Evolutionary conservation across 345 rosid species (phyloP), one percentile per base, ranked within the genome.

Genomic region (Bretschneidera sinensis): DNA sequence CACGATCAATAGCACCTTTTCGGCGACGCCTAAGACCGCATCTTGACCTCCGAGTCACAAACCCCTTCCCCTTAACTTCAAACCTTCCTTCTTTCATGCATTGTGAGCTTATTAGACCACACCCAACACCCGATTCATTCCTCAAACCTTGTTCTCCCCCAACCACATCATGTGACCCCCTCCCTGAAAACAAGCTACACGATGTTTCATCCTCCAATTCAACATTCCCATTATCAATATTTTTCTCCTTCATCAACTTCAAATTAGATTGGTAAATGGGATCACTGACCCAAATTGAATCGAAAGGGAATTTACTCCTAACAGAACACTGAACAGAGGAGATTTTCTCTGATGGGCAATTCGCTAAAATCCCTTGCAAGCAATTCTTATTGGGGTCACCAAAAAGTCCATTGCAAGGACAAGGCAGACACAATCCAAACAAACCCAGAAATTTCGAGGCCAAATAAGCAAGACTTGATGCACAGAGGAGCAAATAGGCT

Each of bases 371-470:
- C 51, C 77, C 66, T 73, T 79, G 85, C 58, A 83, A 81, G 68
- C 85, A 83, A 21, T 45, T 63, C 54, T 59, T 63, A 45, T 49
- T 57, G 0, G 71, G 60, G 19, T 65, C 59, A 22, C 85, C 79
- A 58, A 81, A 87, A 8, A 71, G 48, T 7, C 87, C 82, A 60
- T 81, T 73, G 68, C 85, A 81, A 52, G 87, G 82, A 43, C 95
- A 87, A 0, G 91, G 89, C 35, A 85, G 76, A 20, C 25, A 34
- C 57, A 74, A 55, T 6, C 91, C 89, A 31, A 85, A 76, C 20
- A 85, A 49, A 71, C 76, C 63, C 25, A 88, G 77, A 60, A 88
- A 68, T 24, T 70, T 81, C 0, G 91, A 79, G 9, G 81, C 68
- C 20, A 75, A 19, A 61, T 73, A 85, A 43, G 79, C 80, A 31